These are phyloP conservation scores for Adenanthera pavonina DNA, from an alignment of 306 rosid species.

Conservation along the genomic window DNA sequence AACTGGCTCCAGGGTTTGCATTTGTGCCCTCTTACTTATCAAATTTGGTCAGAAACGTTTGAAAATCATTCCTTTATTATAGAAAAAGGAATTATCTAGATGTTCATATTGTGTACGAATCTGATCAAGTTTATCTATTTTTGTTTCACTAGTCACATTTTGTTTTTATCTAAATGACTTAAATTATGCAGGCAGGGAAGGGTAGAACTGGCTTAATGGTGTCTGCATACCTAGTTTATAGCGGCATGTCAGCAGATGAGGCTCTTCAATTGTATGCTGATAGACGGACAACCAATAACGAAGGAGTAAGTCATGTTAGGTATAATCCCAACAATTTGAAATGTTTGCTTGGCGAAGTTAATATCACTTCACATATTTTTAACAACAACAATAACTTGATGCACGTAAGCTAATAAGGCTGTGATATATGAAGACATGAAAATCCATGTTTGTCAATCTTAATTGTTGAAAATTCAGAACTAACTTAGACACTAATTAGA, in stretches of 20 bases:
- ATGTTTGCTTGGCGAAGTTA: constrained; percentile 26
- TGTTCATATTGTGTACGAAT: neutral
- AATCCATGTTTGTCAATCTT: neutral
- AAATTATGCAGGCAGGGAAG: constrained; percentile 86
- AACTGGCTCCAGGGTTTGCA: neutral
- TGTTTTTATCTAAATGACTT: constrained; percentile 24
- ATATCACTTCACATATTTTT: neutral
- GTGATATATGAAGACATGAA: neutral
- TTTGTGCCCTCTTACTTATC: constrained; percentile 20
- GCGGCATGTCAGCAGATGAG: constrained; percentile 85
- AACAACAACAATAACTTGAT: neutral
- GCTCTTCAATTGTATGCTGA: constrained; percentile 92
- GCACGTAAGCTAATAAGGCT: constrained; percentile 11
- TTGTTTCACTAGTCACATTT: constrained; percentile 16
- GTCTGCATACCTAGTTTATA: constrained; percentile 72
- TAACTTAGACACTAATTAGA: neutral
- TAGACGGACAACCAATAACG: constrained; percentile 86
- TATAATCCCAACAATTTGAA: constrained; percentile 54
- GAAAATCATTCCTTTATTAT: constrained; percentile 8
- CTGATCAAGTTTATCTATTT: neutral
- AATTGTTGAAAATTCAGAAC: constrained; percentile 5
- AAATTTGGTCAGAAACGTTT: constrained; percentile 3
- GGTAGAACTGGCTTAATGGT: constrained; percentile 98
- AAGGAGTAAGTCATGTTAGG: constrained; percentile 93
- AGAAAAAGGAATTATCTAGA: constrained; percentile 17